Conservation (phyloP, 768 basidiomycete genomes). For the Tricholoma terreum region DNA sequence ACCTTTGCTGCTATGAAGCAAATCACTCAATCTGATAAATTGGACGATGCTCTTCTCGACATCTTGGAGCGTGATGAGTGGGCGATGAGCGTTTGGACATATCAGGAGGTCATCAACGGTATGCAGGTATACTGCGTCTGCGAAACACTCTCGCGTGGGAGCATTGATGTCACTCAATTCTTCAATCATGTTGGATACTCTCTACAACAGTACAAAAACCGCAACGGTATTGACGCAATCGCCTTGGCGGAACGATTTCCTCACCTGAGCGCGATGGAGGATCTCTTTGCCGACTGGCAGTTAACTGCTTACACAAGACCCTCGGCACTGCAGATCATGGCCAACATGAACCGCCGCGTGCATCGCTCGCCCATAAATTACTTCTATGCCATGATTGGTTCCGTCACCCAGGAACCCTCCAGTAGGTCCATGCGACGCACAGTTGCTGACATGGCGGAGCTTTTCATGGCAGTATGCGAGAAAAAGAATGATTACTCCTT, state of each 20-base stretch:
- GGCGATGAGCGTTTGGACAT: background rate
- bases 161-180: background rate
- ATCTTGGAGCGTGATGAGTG: background rate
- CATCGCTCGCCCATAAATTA: background rate
- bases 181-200: background rate
- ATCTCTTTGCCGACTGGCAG: background rate
- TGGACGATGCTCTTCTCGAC: background rate
- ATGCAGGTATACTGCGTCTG: background rate
- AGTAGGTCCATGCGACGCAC: background rate
- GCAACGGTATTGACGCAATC: too few species aligned
- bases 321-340: background rate
- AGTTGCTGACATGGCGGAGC: background rate
- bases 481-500: background rate
- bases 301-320: background rate
- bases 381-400: background rate
- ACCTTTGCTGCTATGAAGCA: background rate
- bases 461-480: background rate
- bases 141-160: background rate
- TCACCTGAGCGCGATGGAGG: background rate
- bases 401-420: background rate
- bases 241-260: too few species aligned
- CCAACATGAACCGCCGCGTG: background rate
- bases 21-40: background rate
- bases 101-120: background rate
- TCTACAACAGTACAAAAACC: too few species aligned